phyloP scores from a whole-genome alignment of 495 filamentous ascomycete genomes.

The Darksidea phi region DNA sequence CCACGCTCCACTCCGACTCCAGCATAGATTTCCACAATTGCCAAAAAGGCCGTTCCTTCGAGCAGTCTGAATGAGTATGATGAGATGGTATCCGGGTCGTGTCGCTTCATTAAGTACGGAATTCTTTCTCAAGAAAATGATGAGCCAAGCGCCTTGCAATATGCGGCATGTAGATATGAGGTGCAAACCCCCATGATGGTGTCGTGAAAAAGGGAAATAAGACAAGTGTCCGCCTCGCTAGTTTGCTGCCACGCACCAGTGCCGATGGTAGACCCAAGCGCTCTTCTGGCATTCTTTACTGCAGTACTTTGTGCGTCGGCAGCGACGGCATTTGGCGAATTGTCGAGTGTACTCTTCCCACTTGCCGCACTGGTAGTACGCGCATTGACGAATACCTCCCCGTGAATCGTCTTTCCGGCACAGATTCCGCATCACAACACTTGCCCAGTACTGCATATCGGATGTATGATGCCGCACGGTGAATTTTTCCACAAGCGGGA shows the following conservation, averaged over 20 bases:
- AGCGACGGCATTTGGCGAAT: constrained; percentile 96
- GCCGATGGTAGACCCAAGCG: constrained; percentile 94
- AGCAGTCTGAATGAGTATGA: constrained; percentile 18
- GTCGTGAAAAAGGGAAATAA: constrained; percentile 16
- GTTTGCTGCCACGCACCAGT: constrained; percentile 88
- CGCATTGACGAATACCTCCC: constrained; percentile 93
- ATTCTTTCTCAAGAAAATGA: constrained; percentile 21
- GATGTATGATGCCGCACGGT: constrained; percentile 89
- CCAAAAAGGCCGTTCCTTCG: constrained; percentile 16
- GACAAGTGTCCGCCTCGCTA: constrained; percentile 13
- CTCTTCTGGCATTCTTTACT: constrained; percentile 99
- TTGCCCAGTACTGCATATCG: constrained; percentile 99
- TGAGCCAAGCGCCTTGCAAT: constrained; percentile 34
- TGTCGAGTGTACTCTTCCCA: constrained; percentile 96
- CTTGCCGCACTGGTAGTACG: constrained; percentile 95
- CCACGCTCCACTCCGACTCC: constrained; percentile 28
- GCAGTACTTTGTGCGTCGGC: constrained; percentile 97
- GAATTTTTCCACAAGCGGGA: constrained; percentile 96
- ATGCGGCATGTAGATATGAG: constrained; percentile 34
- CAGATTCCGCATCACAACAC: constrained; percentile 96
- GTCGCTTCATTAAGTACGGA: constrained; percentile 34
- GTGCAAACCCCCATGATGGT: constrained; percentile 21
- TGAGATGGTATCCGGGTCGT: constrained; percentile 28
- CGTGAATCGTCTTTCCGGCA: constrained; percentile 95
- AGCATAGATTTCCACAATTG: constrained; percentile 24